A percentile compares a stretch with the other conserved stretches of the same genome.
These are phyloP conservation scores for Heracleum sosnowskyi DNA, from an alignment of 129 eudicot genomes.

Conservation along the genomic window DNA sequence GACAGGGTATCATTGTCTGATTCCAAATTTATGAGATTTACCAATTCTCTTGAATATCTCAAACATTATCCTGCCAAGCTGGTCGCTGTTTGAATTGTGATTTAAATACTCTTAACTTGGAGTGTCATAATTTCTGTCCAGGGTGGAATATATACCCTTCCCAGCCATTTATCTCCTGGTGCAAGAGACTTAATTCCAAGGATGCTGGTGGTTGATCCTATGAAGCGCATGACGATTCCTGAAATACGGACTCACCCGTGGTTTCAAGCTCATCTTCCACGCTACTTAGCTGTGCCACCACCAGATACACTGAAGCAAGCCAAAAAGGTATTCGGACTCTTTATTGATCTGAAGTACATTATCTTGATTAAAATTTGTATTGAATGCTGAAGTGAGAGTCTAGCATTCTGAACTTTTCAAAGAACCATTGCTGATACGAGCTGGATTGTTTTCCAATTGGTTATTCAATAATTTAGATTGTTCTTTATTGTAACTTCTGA, in stretches of 20 bases:
- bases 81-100: background rate
- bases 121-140: conserved; percentile 23
- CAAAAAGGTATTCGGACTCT: conserved; percentile 50
- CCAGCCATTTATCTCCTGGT: conserved; percentile 91
- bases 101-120: conserved; percentile 1
- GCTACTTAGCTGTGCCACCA: conserved; percentile 89
- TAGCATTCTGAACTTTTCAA: background rate
- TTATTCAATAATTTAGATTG: background rate
- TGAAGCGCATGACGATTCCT: conserved; percentile 87
- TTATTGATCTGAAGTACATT: background rate
- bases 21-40: background rate
- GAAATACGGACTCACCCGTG: conserved; percentile 80
- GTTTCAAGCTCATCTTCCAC: conserved; percentile 97
- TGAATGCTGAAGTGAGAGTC: background rate
- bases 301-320: conserved; percentile 96
- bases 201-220: conserved; percentile 97
- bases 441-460: background rate
- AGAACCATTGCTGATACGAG: background rate
- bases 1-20: background rate
- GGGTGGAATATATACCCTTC: conserved; percentile 98
- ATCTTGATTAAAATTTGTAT: background rate
- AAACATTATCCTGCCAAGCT: background rate
- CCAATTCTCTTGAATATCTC: background rate
- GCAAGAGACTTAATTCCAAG: conserved; percentile 95
- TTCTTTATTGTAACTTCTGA: background rate